These are phyloP conservation scores for Dicorynia guianensis DNA, from an alignment of 306 rosid genomes.

Conservation along the genomic window DNA sequence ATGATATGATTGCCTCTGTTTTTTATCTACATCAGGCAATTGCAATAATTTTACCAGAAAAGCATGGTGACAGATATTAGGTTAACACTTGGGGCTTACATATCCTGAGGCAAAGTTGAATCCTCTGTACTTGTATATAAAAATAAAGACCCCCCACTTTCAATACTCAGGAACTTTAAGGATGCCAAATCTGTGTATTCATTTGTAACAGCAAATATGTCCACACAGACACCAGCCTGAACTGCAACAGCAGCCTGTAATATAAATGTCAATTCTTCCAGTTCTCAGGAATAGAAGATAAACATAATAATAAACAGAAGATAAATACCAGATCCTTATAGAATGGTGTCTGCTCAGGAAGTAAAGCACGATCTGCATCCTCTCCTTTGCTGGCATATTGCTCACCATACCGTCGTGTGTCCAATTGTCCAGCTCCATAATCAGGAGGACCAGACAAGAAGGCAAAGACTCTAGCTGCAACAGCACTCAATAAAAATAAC, in stretches of 20 bases:
- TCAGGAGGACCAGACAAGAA: constrained; percentile 96
- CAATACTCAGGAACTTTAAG: constrained; percentile 86
- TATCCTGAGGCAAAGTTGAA: constrained; percentile 97
- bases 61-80: constrained; percentile 18
- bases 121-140: constrained; percentile 86
- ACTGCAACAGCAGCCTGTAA: constrained; percentile 96
- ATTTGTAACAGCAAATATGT: constrained; percentile 95
- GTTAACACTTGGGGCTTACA: constrained; percentile 60
- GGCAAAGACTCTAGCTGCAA: constrained; percentile 92
- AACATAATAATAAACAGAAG: constrained; percentile 29
- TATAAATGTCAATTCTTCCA: constrained; percentile 51
- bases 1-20: constrained; percentile 11
- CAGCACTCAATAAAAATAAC: constrained; percentile 47
- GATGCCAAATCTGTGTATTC: constrained; percentile 98
- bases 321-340: constrained; percentile 84
- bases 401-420: constrained; percentile 92
- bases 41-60: constrained; percentile 35
- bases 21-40: constrained; percentile 36
- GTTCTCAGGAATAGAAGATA: constrained; percentile 34
- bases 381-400: constrained; percentile 99
- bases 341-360: constrained; percentile 97
- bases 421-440: constrained; percentile 94
- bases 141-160: constrained; percentile 90
- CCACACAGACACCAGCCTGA: constrained; percentile 98
- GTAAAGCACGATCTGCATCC: constrained; percentile 97